Evolutionary conservation across 139 green algal species (phyloP), one percentile per base, ranked within the genome.

Genomic region (Chlorella ohadii): DNA sequence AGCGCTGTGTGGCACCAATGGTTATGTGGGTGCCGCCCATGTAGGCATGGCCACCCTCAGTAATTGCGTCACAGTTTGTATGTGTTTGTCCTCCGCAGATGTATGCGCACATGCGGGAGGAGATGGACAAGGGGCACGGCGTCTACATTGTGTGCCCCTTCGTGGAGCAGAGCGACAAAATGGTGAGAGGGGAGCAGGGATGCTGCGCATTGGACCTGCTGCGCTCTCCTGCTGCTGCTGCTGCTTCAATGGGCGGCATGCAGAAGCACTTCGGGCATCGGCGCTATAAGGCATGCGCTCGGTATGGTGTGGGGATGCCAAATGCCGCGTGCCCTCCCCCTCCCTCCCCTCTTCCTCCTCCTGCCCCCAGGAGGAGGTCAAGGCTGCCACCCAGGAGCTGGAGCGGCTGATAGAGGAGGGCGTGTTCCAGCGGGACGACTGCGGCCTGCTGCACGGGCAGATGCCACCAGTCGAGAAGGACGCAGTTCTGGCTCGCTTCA

Each of bases 361-460:
- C 27, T 7, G 22, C 27, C 39, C n/a, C 36, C 75, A 92, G 81
- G 72, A 76, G 34, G 72, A 89, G 72, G 67, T 93, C 5, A 92
- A 90, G 71, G 87, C 78, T 23, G 80, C 76, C 34, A 78, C 47
- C 16, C 34, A 51, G 22, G 82, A 84, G 55, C 80, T 87, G 71
- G 61, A 86, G 56, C 57, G 78, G 17, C 83, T 96, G 72, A 31
- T 85, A 31, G 73, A 73, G 17, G 72, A 84, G 38, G 87, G 87
- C 25, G 74, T 85, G 28, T 87, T 96, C 85, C 80, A 92, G 70
- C 87, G 19, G 59, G 28, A 56, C 1, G 47, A 83, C 70, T 84
- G 73, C 75, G 92, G 93, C 38, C 90, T 99, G 88, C 88, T 94
- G 55, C 90, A 94, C 57, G 94, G 94, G 12, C 90, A 91, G 20